phyloP scores from a whole-genome alignment of 352 stramenopile species.

The Globisporangium apiculatum region DNA sequence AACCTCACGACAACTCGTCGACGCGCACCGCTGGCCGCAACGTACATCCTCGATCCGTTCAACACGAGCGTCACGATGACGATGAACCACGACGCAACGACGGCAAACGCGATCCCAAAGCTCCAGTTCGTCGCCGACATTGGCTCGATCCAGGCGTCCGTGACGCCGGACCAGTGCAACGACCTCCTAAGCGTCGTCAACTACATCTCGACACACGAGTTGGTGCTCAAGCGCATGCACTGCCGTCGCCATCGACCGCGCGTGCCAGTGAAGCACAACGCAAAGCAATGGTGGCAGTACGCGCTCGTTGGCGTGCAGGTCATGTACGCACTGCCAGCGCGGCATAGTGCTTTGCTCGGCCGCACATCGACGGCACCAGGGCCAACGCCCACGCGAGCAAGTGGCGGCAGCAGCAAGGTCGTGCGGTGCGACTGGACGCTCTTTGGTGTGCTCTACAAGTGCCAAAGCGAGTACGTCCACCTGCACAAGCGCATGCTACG shows the following conservation, averaged over 20 bases:
- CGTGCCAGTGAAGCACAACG: constrained; percentile 36
- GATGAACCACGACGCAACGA: constrained; percentile 67
- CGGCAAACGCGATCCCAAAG: constrained; percentile 56
- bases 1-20: constrained; percentile 19
- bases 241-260: constrained; percentile 57
- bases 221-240: constrained; percentile 79
- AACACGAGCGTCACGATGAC: constrained; percentile 72
- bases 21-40: constrained; percentile 14
- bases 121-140: constrained; percentile 67
- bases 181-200: constrained; percentile 71
- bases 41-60: constrained; percentile 71
- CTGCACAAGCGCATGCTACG: constrained; percentile 65
- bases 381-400: neutral
- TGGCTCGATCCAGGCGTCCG: constrained; percentile 48
- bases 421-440: constrained; percentile 46
- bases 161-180: constrained; percentile 71
- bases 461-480: constrained; percentile 67
- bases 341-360: neutral
- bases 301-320: constrained; percentile 61
- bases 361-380: neutral
- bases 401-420: constrained; percentile 3
- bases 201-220: constrained; percentile 73
- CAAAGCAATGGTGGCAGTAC: constrained; percentile 72
- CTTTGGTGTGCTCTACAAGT: constrained; percentile 47
- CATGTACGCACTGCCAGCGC: constrained; percentile 30